phyloP scores from a whole-genome alignment of 768 basidiomycete species.

The Suillus subalutaceus region DNA sequence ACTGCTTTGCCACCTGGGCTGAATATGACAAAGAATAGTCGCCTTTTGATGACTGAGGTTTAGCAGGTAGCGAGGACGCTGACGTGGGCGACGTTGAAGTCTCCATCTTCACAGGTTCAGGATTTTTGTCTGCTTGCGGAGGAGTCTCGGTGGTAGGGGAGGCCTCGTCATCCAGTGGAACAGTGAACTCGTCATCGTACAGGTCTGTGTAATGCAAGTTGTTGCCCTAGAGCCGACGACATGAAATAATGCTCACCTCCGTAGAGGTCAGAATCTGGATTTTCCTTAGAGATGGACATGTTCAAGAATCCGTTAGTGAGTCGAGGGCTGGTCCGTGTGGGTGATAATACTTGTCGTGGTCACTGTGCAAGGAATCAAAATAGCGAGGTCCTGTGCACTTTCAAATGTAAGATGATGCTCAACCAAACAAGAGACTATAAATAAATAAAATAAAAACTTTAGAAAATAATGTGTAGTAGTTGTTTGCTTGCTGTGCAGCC shows the following conservation, averaged over 20 bases:
- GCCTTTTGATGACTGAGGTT: slow-evolving; percentile 26
- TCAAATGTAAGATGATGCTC: slow-evolving; percentile 2
- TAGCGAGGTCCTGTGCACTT: slow-evolving; percentile 9
- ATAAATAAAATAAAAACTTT: neutral
- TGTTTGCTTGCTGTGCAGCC: no score
- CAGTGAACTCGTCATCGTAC: slow-evolving; percentile 50
- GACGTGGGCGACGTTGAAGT: slow-evolving; percentile 18
- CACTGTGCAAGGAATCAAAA: slow-evolving; percentile 8
- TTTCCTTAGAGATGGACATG: slow-evolving; percentile 38
- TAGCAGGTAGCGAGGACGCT: slow-evolving; percentile 27
- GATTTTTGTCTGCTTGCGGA: slow-evolving; percentile 19
- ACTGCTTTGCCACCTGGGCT: slow-evolving; percentile 67
- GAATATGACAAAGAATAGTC: slow-evolving; percentile 51
- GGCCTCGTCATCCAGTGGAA: slow-evolving; percentile 35
- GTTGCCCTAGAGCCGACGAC: neutral
- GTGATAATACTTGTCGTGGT: neutral
- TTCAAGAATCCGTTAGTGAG: neutral
- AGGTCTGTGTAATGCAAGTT: slow-evolving; percentile 42
- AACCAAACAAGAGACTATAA: slow-evolving; percentile 5
- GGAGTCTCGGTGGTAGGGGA: slow-evolving; percentile 31
- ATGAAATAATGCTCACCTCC: slow-evolving; percentile 40
- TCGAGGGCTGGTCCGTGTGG: slow-evolving; percentile 23
- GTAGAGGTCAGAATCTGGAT: slow-evolving; percentile 45
- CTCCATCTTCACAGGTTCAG: slow-evolving; percentile 28
- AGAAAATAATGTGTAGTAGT: neutral